These are phyloP conservation scores for Friedmanniomyces simplex DNA, from an alignment of 495 filamentous ascomycete genomes.

Conservation along the genomic window DNA sequence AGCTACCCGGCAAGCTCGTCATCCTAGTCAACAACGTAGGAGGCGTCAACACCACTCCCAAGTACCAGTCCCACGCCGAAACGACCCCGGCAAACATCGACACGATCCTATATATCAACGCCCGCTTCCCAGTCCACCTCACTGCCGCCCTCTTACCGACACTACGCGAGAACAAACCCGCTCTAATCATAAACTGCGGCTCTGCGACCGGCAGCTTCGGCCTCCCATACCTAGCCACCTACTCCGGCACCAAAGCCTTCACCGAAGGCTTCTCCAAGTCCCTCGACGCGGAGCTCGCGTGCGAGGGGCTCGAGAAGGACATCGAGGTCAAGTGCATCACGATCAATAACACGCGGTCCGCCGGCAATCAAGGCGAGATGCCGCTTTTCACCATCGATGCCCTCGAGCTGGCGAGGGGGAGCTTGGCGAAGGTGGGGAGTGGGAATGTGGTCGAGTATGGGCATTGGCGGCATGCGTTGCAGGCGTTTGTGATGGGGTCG, in stretches of 20 bases:
- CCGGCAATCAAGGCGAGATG: not conserved
- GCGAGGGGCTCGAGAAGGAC: not conserved
- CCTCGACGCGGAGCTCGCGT: not conserved
- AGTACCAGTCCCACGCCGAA: not conserved
- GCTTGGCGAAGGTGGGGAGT: not conserved
- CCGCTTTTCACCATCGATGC: not conserved
- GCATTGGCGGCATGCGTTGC: slow-evolving; percentile 1
- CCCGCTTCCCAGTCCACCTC: slow-evolving; percentile 27
- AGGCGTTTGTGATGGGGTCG: not conserved
- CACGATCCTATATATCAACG: slow-evolving; percentile 18
- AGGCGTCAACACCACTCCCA: slow-evolving; percentile 8
- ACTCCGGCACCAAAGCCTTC: slow-evolving; percentile 5
- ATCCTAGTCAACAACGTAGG: slow-evolving; percentile 43
- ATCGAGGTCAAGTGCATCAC: slow-evolving; percentile 6
- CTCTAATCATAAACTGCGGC: slow-evolving; percentile 38
- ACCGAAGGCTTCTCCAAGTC: not conserved
- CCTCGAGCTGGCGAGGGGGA: not conserved
- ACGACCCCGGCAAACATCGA: slow-evolving; percentile 13
- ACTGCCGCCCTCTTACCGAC: slow-evolving; percentile 34
- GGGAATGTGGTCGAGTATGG: not conserved
- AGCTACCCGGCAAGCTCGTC: slow-evolving; percentile 16
- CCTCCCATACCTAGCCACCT: not conserved
- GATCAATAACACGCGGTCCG: not conserved
- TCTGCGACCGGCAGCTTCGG: not conserved
- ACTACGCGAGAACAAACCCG: slow-evolving; percentile 26